Base-by-base conservation (phyloP, 805 yeast genomes). In the Candida loeiensis region DNA sequence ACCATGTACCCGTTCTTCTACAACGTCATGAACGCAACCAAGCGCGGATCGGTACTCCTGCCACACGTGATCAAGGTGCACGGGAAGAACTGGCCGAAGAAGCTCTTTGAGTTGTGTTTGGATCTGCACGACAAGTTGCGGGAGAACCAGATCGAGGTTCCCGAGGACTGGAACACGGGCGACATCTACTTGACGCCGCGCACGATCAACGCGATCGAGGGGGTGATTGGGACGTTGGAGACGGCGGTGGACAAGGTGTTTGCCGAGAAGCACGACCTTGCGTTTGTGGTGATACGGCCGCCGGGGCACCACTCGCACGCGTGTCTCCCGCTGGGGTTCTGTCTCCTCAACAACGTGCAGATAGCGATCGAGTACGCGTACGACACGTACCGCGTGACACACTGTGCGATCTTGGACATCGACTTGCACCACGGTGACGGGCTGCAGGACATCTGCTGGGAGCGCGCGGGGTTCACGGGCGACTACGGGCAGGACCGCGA, bases 361-460 rank as follows among this genome's bases (percentile, higher is more conserved):
- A 77, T 87, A 24, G 87, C 84, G 2, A 78, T 84, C 18, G 90
- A 85, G 52, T 86, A 86, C 54, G 95, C 95, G 1, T 73, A 69
- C 39, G 74, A 66, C 31, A 57, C 66, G 6, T 76, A 82, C 50
- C 78, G 70, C 2, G 79, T 86, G 2, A 81, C 91, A 1, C 95
- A 86, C 62, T 88, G 88, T 13, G 89, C 83, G 0, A 82, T 86
- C 14, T 61, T 86, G 21, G 95, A 86, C 58, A 82, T 87, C 46
- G 95, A 86, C 58, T 67, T 86, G 30, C 95, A 86, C 54, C 95
- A 86, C 55, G 95, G 95, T 13, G 95, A 86, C 59, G 95, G 95
- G 11, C 76, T 86, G 5, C 95, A 87, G 51, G 95, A 86, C 57
- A 82, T 86, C 19, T 80, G 90, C 51, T 86, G 90, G 89, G 81